Base-by-base conservation (phyloP, 352 stramenopile species). In the Pythium folliculosum region DNA sequence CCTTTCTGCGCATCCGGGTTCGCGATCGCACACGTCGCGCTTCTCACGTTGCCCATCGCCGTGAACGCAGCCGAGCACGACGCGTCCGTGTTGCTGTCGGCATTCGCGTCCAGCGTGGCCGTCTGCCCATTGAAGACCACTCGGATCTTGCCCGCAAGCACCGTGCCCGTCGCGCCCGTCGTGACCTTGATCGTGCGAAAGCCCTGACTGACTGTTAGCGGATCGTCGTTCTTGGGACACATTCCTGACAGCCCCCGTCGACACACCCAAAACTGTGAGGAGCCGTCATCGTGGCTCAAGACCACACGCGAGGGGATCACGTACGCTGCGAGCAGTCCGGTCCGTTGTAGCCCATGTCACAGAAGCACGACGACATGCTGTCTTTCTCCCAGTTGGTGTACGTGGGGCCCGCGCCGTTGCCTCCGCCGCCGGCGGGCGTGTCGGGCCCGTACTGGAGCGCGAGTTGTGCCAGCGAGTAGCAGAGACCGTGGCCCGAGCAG, bases 341-440 rank as follows among this genome's bases (percentile, higher is more conserved):
- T 9, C 89, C 89, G 0, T 77, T 84, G 70, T 88, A 97, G 7
- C 90, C 89, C 55, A 73, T 80, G 68, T 97, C 90, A 61, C 90
- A 97, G 56, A 90, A 77, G 64, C 90, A 97, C 8, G 73, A 70
- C 5, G 78, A 86, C 60, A 94, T 82, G 60, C 75, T 87, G 60
- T 92, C 72, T 30, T 84, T 91, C 58, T 97, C 89, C 89, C 89
- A 96, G 70, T 96, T 96, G 0, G 75, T 75, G 63, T 97, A 96
- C 37, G 64, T 68, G 4, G 76, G 82, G 1, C 81, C 86, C 14
- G 81, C 43, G 5, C 82, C 84, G 22, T 80, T 70, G 10, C 77
- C 77, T 40, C 48, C 78, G 6, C 76, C 50, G 1, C 70, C 64
- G 47, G 80, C 70, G 3, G 72, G 32, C 0, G 79, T 75, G 25